phyloP scores from a whole-genome alignment of 2,329 filamentous ascomycete genomes.

The Colletotrichum eremochloae region DNA sequence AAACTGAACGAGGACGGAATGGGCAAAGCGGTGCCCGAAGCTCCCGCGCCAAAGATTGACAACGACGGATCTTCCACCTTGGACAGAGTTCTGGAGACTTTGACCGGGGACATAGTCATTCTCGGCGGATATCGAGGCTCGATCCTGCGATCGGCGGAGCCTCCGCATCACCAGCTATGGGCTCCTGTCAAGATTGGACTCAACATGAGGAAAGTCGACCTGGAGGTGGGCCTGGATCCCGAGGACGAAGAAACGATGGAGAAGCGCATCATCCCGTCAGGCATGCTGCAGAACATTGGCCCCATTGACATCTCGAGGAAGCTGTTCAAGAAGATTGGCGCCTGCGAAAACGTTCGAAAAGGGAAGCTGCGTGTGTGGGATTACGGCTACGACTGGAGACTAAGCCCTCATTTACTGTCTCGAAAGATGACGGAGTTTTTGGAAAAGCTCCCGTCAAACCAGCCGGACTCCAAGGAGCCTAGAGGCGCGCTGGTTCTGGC shows the following conservation, averaged over 20 bases:
- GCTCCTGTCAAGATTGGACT: conserved; percentile 93
- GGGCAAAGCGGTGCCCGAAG: conserved; percentile 43
- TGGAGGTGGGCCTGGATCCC: conserved; percentile 85
- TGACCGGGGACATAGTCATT: conserved; percentile 88
- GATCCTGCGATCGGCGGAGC: conserved; percentile 84
- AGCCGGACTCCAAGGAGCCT: conserved; percentile 70
- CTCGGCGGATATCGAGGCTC: conserved; percentile 94
- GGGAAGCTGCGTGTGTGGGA: conserved; percentile 86
- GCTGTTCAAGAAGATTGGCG: conserved; percentile 81
- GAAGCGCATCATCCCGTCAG: conserved; percentile 84
- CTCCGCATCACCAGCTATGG: conserved; percentile 90
- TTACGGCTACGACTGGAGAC: conserved; percentile 94
- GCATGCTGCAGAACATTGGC: conserved; percentile 92
- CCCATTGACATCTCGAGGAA: conserved; percentile 90
- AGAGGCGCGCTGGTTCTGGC: conserved; percentile 85
- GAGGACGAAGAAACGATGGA: conserved; percentile 89
- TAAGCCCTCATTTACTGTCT: conserved; percentile 84
- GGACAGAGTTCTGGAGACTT: conserved; percentile 71
- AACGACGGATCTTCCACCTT: conserved; percentile 51
- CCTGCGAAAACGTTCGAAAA: conserved; percentile 78
- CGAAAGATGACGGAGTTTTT: conserved; percentile 80
- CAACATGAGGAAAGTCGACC: conserved; percentile 90
- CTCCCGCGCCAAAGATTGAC: conserved; percentile 43
- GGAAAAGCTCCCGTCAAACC: conserved; percentile 80
- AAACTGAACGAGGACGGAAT: conserved; percentile 44